A percentile compares a stretch with the other conserved stretches of the same genome.
These are phyloP conservation scores for Chlorella ohadii DNA, from an alignment of 139 green algal species.

Conservation along the genomic window DNA sequence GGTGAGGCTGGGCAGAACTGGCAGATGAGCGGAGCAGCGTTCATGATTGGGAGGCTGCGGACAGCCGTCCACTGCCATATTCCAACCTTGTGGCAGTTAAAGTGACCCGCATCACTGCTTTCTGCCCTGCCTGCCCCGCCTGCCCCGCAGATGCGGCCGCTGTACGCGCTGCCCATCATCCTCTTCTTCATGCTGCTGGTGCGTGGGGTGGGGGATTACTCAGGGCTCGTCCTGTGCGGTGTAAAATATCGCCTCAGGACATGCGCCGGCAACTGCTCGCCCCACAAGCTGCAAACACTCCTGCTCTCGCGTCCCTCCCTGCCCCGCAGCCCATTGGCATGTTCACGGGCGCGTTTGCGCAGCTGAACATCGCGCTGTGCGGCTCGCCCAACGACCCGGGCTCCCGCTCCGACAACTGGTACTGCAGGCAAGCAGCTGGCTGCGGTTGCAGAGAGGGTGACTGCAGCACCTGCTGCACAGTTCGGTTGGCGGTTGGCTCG, in stretches of 20 bases:
- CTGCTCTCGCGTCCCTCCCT: background rate
- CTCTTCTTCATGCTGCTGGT: constrained; percentile 61
- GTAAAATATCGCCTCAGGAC: too few relatives aligned
- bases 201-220: constrained; percentile 2
- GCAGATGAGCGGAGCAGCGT: too few relatives aligned
- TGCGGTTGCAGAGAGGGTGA: background rate
- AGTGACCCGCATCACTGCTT: too few relatives aligned
- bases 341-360: constrained; percentile 48
- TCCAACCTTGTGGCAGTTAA: too few relatives aligned
- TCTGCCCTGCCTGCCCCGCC: background rate
- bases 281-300: too few relatives aligned
- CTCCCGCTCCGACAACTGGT: constrained; percentile 56
- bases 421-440: constrained; percentile 48
- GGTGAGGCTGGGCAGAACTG: constrained; percentile 12
- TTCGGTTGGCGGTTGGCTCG: too few relatives aligned
- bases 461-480: too few relatives aligned
- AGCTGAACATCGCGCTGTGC: constrained; percentile 60
- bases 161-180: constrained; percentile 57
- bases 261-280: too few relatives aligned
- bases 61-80: too few relatives aligned
- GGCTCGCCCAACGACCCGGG: constrained; percentile 27
- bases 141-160: constrained; percentile 42
- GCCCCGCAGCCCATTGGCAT: constrained; percentile 25
- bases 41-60: too few relatives aligned
- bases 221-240: too few relatives aligned